Percentiles rank a stretch among this genome's conserved stretches.
Evolutionary conservation across 2,329 filamentous ascomycete genomes (phyloP).

Genomic region (Bipolaris sorokiniana): DNA sequence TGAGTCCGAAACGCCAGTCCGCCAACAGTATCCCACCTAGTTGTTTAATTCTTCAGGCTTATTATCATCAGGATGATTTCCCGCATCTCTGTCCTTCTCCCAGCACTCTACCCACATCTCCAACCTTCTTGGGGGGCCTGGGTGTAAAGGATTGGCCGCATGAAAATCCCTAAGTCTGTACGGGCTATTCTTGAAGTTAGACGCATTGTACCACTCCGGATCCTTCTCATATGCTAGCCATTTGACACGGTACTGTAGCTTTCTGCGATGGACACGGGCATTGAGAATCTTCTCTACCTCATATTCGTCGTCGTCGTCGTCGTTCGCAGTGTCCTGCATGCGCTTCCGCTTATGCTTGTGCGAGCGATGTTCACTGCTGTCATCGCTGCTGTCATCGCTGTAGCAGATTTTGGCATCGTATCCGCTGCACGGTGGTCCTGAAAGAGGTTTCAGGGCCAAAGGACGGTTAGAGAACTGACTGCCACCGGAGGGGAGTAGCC

Average conservation of each 20-base stretch:
- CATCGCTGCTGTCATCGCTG: conserved; percentile 5
- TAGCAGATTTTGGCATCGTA: conserved; percentile 7
- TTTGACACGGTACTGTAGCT: conserved; percentile 9
- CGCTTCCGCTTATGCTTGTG: conserved; percentile 5
- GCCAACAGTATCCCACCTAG: no score
- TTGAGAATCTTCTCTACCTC: conserved; percentile 8
- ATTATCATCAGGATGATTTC: conserved; percentile 13
- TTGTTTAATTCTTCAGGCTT: background rate
- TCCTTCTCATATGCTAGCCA: conserved; percentile 7
- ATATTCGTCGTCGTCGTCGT: conserved; percentile 8
- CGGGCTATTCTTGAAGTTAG: conserved; percentile 11
- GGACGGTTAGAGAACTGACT: background rate
- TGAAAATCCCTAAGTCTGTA: conserved; percentile 15
- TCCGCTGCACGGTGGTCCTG: background rate
- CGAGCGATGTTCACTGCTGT: background rate
- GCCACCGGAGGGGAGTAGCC: background rate
- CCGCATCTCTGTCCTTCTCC: conserved; percentile 21
- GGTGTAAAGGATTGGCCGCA: conserved; percentile 10
- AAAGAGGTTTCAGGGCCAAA: conserved; percentile 1
- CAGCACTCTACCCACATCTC: conserved; percentile 16
- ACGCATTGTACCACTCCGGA: conserved; percentile 3
- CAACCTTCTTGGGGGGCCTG: conserved; percentile 16
- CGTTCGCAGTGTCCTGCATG: background rate
- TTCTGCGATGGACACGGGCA: background rate
- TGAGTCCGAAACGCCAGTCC: no score